phyloP scores from a whole-genome alignment of 805 yeast species.

The Candida ulmi region DNA sequence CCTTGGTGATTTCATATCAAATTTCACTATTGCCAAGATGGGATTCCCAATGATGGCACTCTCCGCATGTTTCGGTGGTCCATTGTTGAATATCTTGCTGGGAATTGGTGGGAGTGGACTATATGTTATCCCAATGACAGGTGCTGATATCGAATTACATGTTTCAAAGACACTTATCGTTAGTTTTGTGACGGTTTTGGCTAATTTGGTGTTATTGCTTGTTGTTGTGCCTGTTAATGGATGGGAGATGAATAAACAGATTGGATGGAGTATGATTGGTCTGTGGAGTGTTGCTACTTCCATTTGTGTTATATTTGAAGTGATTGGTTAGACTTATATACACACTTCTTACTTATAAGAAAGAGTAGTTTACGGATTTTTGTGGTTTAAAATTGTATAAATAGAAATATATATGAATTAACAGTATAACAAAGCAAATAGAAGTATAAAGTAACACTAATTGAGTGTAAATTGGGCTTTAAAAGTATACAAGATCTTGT shows the following conservation, averaged over 20 bases:
- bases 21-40: conserved; percentile 73
- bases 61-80: conserved; percentile 95
- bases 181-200: conserved; percentile 35
- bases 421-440: no score
- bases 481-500: no score
- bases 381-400: no score
- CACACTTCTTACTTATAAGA: no score
- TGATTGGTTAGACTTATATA: conserved; percentile 3
- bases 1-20: conserved; percentile 82
- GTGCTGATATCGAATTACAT: conserved; percentile 26
- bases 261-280: conserved; percentile 30
- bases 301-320: conserved; percentile 18
- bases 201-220: conserved; percentile 32
- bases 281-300: conserved; percentile 20
- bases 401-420: no score
- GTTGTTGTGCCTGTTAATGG: conserved; percentile 37
- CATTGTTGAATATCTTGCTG: conserved; percentile 67
- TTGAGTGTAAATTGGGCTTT: no score
- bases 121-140: conserved; percentile 28
- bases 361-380: no score
- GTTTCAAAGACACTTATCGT: conserved; percentile 33
- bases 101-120: conserved; percentile 78
- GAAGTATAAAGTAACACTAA: no score
- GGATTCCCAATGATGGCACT: conserved; percentile 91
- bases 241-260: conserved; percentile 38